phyloP scores from a whole-genome alignment of 2,329 filamentous ascomycete species.

The Microdochium nivale region DNA sequence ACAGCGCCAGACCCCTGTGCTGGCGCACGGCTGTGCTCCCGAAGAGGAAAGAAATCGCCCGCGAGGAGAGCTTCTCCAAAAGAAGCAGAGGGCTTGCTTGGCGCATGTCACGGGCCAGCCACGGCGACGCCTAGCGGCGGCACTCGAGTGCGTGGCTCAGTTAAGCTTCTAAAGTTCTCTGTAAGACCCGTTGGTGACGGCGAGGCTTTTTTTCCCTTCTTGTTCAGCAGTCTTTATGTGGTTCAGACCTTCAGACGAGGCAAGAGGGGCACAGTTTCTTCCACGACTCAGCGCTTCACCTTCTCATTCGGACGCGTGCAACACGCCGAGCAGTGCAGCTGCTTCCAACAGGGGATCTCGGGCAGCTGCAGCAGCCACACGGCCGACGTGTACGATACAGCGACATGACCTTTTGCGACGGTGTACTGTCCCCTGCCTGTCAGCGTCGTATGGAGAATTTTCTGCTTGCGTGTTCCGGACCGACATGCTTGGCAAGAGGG shows the following conservation, averaged over 20 bases:
- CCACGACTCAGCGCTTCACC: too few species aligned
- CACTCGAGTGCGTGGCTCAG: neutral
- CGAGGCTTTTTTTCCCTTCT: too few species aligned
- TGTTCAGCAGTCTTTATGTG: too few species aligned
- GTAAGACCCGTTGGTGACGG: too few species aligned
- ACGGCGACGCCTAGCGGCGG: neutral
- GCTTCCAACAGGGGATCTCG: too few species aligned
- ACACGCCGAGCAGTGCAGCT: too few species aligned
- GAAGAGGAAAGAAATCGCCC: conserved; percentile 1
- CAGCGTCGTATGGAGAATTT: neutral
- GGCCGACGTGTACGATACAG: neutral
- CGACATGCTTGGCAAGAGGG: neutral
- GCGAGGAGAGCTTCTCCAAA: neutral
- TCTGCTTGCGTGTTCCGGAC: neutral
- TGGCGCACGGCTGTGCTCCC: neutral
- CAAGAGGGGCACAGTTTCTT: too few species aligned
- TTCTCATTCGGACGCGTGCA: too few species aligned
- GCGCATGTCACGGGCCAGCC: neutral
- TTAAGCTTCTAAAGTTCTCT: too few species aligned
- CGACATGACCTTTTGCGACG: neutral
- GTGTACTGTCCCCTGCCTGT: neutral
- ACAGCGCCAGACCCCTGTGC: neutral
- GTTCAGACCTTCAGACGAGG: too few species aligned
- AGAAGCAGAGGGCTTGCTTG: neutral
- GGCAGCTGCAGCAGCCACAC: neutral